Evolutionary conservation across 73 alveolate genomes (phyloP).

Genomic region (Tetrahymena malaccensis): DNA sequence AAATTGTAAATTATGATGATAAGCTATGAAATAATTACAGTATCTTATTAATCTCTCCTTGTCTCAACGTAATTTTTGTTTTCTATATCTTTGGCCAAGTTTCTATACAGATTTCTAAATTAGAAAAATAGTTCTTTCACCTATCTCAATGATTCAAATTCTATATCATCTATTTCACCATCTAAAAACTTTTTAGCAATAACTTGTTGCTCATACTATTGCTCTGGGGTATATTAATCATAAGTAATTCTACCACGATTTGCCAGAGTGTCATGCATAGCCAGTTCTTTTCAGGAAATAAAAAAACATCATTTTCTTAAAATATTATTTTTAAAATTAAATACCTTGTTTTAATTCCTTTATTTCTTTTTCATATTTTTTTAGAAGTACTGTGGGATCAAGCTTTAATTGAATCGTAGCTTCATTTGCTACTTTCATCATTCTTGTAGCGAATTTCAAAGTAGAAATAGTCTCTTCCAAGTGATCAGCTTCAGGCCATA

Average conservation of each 20-base stretch:
- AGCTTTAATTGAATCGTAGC: conserved; percentile 83
- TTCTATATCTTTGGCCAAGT: conserved; percentile 57
- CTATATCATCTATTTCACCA: conserved; percentile 86
- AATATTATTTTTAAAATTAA: not conserved
- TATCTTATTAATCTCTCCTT: conserved; percentile 40
- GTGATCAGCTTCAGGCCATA: conserved; percentile 96
- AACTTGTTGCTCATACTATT: conserved; percentile 50
- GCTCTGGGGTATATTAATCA: conserved; percentile 96
- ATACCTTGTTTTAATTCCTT: conserved; percentile 85
- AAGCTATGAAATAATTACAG: not conserved
- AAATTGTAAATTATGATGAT: not conserved
- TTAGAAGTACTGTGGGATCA: conserved; percentile 89
- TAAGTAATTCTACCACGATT: conserved; percentile 94
- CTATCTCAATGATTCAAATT: conserved; percentile 78
- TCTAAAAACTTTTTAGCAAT: conserved; percentile 70
- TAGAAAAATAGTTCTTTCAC: conserved; percentile 89
- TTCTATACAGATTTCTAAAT: conserved; percentile 79
- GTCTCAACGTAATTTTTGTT: conserved; percentile 41
- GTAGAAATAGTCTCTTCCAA: conserved; percentile 98
- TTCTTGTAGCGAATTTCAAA: conserved; percentile 95
- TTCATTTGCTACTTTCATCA: conserved; percentile 98
- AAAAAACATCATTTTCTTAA: too few species aligned
- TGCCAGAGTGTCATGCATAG: conserved; percentile 98
- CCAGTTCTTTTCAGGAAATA: conserved; percentile 67
- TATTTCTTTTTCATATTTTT: conserved; percentile 92